Conservation (phyloP, 2,329 filamentous ascomycete species). For the Aspergillus quadricinctus region DNA sequence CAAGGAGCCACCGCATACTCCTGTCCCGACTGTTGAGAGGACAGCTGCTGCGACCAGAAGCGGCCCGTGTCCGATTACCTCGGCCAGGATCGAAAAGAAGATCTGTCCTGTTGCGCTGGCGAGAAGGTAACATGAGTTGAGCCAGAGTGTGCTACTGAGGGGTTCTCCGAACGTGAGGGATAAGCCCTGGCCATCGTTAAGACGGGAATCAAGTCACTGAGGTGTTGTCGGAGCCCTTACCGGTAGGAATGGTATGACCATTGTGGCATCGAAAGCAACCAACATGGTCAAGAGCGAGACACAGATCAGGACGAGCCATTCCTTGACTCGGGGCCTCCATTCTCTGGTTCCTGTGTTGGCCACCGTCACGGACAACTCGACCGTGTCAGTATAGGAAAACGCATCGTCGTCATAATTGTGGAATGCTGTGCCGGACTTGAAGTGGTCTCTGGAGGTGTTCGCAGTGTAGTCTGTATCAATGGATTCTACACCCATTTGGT, state of each 20-base stretch:
- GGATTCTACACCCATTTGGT: slow-evolving; percentile 14
- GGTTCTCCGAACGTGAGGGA: slow-evolving; percentile 34
- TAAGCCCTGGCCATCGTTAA: slow-evolving; percentile 15
- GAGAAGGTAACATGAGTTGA: slow-evolving; percentile 47
- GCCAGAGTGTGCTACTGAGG: slow-evolving; percentile 45
- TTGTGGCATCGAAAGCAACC: slow-evolving; percentile 48
- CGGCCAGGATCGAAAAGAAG: slow-evolving; percentile 27
- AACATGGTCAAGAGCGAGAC: slow-evolving; percentile 45
- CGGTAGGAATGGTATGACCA: slow-evolving; percentile 45
- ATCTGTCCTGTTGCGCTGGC: slow-evolving; percentile 25
- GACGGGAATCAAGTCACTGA: neutral
- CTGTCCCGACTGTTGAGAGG: slow-evolving; percentile 45
- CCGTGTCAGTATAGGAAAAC: neutral
- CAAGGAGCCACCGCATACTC: slow-evolving; percentile 39
- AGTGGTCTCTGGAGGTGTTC: slow-evolving; percentile 7
- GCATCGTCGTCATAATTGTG: slow-evolving; percentile 4
- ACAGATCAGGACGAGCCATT: slow-evolving; percentile 40
- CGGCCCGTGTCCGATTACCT: slow-evolving; percentile 44
- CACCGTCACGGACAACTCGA: slow-evolving; percentile 18
- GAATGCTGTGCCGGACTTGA: slow-evolving; percentile 4
- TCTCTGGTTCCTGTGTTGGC: slow-evolving; percentile 8
- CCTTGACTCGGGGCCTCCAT: slow-evolving; percentile 38
- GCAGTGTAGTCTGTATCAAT: slow-evolving; percentile 13
- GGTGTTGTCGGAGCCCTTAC: slow-evolving; percentile 18
- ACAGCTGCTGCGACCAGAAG: slow-evolving; percentile 41